Evolutionary conservation across 345 rosid species (phyloP).

Genomic region (Ceriops zippeliana): DNA sequence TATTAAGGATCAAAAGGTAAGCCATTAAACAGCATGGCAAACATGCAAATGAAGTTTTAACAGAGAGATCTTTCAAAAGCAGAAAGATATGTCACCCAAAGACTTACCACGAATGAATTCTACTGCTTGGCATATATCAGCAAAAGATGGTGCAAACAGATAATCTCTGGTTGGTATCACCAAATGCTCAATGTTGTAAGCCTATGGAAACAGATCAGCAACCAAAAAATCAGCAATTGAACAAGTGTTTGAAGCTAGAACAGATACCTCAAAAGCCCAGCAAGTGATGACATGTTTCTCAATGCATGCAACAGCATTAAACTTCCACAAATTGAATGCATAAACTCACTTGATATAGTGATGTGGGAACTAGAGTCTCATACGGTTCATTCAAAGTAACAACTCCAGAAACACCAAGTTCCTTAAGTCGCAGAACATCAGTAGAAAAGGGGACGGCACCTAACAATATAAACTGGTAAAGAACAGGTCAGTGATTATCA

Average conservation of each 20-base stretch:
- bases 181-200: slow-evolving; percentile 76
- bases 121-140: slow-evolving; percentile 77
- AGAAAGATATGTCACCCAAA: neutral
- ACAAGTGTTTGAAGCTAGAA: neutral
- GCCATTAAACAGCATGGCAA: neutral
- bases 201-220: slow-evolving; percentile 38
- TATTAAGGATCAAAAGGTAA: too few species aligned
- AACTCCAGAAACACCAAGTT: slow-evolving; percentile 31
- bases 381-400: slow-evolving; percentile 32
- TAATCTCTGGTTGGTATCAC: slow-evolving; percentile 97
- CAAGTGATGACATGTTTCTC: too few species aligned
- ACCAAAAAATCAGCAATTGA: neutral
- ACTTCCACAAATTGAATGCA: too few species aligned
- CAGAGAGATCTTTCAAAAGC: too few species aligned
- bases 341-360: slow-evolving; percentile 27
- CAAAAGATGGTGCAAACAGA: slow-evolving; percentile 88
- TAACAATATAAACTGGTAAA: slow-evolving; percentile 28
- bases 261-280: neutral
- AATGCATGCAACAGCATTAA: too few species aligned
- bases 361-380: slow-evolving; percentile 33
- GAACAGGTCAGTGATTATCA: too few species aligned
- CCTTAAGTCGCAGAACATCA: slow-evolving; percentile 32
- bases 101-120: slow-evolving; percentile 74
- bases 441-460: slow-evolving; percentile 38
- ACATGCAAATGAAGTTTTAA: neutral